phyloP scores from a whole-genome alignment of 805 yeast species.

The Scheffersomyces lignosus region DNA sequence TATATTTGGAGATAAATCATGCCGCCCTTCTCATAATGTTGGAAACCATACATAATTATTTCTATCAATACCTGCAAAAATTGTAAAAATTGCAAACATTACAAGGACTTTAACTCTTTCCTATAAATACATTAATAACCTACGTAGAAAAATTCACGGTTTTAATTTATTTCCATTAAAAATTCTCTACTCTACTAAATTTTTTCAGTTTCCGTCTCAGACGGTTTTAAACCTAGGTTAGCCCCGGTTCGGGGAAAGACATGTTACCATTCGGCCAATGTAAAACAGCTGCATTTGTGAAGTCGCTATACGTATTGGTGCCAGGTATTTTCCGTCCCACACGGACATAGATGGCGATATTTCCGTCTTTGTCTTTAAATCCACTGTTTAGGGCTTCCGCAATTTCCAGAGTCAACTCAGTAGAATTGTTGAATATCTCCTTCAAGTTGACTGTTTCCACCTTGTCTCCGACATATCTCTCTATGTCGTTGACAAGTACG shows the following conservation, averaged over 20 bases:
- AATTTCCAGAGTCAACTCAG: conserved; percentile 24
- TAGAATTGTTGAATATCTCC: conserved; percentile 17
- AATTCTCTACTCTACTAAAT: too few relatives aligned
- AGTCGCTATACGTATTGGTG: conserved; percentile 51
- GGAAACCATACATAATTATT: too few relatives aligned
- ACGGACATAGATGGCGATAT: conserved; percentile 51
- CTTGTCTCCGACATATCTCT: conserved; percentile 61
- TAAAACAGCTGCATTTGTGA: conserved; percentile 60
- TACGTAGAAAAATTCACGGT: too few relatives aligned
- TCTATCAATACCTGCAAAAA: too few relatives aligned
- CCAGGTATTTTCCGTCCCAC: conserved; percentile 51
- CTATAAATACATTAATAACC: too few relatives aligned
- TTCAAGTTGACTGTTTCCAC: conserved; percentile 37
- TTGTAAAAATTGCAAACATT: too few relatives aligned
- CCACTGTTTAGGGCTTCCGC: conserved; percentile 27
- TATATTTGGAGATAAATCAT: too few relatives aligned
- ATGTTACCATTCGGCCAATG: conserved; percentile 62
- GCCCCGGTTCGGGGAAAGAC: conserved; percentile 51
- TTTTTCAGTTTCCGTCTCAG: too few relatives aligned
- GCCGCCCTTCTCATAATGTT: too few relatives aligned
- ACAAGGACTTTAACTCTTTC: too few relatives aligned
- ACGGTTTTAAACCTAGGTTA: too few relatives aligned
- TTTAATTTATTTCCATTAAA: too few relatives aligned
- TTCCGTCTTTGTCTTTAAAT: conserved; percentile 24
- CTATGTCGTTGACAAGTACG: conserved; percentile 75